A percentile compares a stretch with the other conserved stretches of the same genome.
Conservation (phyloP, 1,139 yeast species). For the Zygoascus sp. region DNA sequence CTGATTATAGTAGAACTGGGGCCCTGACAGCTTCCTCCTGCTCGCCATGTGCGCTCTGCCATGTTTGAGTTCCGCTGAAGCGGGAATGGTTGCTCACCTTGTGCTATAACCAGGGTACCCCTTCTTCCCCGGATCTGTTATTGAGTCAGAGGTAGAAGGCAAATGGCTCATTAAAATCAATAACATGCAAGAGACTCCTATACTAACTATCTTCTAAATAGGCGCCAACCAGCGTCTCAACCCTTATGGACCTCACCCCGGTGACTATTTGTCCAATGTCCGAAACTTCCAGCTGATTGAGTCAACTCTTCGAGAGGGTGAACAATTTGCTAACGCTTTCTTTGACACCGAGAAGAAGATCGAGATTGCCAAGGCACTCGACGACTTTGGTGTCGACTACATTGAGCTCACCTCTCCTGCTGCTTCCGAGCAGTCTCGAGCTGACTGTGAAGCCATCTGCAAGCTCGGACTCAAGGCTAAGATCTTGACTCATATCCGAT, state of each 20-base stretch:
- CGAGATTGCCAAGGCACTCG: conserved; percentile 95
- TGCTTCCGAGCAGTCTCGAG: conserved; percentile 89
- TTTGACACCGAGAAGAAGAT: conserved; percentile 93
- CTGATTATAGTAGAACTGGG: too few species aligned
- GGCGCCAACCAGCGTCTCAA: conserved; percentile 37
- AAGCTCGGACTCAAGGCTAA: conserved; percentile 94
- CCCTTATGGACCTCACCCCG: conserved; percentile 95
- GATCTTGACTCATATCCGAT: conserved; percentile 85
- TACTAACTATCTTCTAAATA: not conserved
- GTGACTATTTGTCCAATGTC: conserved; percentile 87
- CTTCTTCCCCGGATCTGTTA: not conserved
- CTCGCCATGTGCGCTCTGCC: too few species aligned
- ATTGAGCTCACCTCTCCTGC: conserved; percentile 97
- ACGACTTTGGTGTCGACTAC: conserved; percentile 97
- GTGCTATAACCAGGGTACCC: too few species aligned
- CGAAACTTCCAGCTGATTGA: conserved; percentile 87
- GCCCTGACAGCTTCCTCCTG: too few species aligned
- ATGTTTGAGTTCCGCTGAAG: too few species aligned
- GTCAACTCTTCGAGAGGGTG: conserved; percentile 96
- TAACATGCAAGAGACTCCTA: too few species aligned
- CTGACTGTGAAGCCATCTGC: conserved; percentile 96
- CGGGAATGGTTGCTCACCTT: too few species aligned
- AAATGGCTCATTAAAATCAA: too few species aligned
- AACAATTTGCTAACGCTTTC: conserved; percentile 96
- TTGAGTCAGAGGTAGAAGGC: not conserved